Percentiles rank a stretch among this genome's conserved stretches.
These are phyloP conservation scores for Xerophyta viscosa DNA, from an alignment of 106 monocot genomes.

Conservation along the genomic window DNA sequence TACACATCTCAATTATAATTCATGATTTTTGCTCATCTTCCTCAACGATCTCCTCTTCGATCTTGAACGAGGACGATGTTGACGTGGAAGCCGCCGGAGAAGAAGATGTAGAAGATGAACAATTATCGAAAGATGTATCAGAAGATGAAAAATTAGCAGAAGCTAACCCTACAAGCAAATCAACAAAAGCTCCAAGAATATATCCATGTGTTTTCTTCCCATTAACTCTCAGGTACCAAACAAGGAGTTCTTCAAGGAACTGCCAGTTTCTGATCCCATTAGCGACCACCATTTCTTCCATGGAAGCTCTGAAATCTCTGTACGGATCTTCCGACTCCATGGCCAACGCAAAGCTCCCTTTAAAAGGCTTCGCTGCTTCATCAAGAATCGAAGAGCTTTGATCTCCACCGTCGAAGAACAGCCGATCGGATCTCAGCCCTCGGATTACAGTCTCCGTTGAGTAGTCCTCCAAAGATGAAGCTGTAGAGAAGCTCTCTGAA, in stretches of 20 bases:
- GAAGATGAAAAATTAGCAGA: neutral
- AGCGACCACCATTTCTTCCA: slow-evolving; percentile 65
- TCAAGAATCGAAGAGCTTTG: slow-evolving; percentile 53
- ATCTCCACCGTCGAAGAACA: slow-evolving; percentile 52
- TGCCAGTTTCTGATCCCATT: slow-evolving; percentile 32
- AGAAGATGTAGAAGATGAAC: slow-evolving; percentile 8
- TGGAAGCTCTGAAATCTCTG: slow-evolving; percentile 34
- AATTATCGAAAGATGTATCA: no score
- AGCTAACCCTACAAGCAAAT: slow-evolving; percentile 5
- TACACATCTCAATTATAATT: no score
- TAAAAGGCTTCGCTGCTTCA: slow-evolving; percentile 10
- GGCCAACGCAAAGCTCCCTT: slow-evolving; percentile 22
- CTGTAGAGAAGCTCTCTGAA: slow-evolving; percentile 24
- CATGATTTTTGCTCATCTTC: no score
- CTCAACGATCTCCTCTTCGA: no score
- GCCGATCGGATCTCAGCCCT: slow-evolving; percentile 28
- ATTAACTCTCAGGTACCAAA: slow-evolving; percentile 14
- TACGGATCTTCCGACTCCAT: slow-evolving; percentile 42
- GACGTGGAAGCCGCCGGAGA: no score
- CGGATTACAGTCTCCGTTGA: slow-evolving; percentile 25
- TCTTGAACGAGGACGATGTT: no score
- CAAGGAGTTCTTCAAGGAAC: slow-evolving; percentile 38
- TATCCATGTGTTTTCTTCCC: slow-evolving; percentile 11
- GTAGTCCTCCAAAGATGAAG: slow-evolving; percentile 9
- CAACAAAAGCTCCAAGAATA: slow-evolving; percentile 12